Evolutionary conservation across 192 early-diverging fungal genomes (phyloP).

Genomic region (Funneliformis mosseae): DNA sequence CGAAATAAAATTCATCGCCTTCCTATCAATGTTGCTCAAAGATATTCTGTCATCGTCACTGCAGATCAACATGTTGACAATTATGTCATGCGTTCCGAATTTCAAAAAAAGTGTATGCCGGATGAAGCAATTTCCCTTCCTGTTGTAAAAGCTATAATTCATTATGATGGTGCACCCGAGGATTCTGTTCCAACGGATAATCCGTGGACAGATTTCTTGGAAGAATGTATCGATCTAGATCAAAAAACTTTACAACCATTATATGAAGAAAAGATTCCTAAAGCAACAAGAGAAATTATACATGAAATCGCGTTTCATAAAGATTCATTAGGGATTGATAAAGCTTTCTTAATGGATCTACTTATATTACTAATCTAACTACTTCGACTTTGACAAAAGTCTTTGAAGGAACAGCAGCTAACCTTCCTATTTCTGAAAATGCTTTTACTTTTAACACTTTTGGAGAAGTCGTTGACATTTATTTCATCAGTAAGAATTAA

Average conservation of each 20-base stretch:
- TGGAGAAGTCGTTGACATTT: constrained; percentile 5
- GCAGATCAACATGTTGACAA: constrained; percentile 44
- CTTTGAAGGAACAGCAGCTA: constrained; percentile 21
- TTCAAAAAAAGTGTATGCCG: constrained; percentile 41
- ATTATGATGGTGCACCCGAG: constrained; percentile 43
- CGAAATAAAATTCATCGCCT: constrained; percentile 35
- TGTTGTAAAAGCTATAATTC: constrained; percentile 37
- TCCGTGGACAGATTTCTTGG: background rate
- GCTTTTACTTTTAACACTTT: constrained; percentile 11
- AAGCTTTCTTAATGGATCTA: background rate
- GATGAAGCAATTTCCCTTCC: constrained; percentile 28
- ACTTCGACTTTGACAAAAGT: background rate
- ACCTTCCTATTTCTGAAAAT: constrained; percentile 26
- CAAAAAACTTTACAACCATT: constrained; percentile 38
- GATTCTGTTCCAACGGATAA: constrained; percentile 16
- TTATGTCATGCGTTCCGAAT: constrained; percentile 41
- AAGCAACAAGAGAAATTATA: constrained; percentile 15
- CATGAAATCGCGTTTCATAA: background rate
- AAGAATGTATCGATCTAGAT: constrained; percentile 31
- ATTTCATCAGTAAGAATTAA: background rate
- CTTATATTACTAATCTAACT: background rate
- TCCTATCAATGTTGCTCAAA: constrained; percentile 45
- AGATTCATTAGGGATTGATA: background rate
- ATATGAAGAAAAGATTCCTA: constrained; percentile 23
- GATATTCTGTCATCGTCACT: constrained; percentile 47